Base-by-base conservation (phyloP, 169 alveolate genomes). In the Plasmodium ovale region DNA sequence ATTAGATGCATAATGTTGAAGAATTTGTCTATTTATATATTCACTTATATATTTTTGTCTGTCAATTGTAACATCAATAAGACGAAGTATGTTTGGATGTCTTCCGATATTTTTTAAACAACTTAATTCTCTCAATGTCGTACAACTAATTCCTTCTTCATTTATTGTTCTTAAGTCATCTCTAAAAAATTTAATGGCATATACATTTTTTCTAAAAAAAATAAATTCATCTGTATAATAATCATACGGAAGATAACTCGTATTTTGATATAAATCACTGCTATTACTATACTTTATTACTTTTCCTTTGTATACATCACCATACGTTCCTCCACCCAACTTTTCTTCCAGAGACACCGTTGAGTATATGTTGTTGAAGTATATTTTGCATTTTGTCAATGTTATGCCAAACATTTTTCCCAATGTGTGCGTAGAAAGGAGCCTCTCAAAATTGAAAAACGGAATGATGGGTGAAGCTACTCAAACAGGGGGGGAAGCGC, bases 291-390 rank as follows among this genome's bases (percentile, higher is more conserved):
- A 42, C 16, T 64, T 82, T 12, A 74, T 42, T 0, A 69, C 87
- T 27, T 89, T 58, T 21, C 92, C 98, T 62, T 94, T 84, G 87
- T 95, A 97, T 23, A 97, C 98, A 74, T 97, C 98, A 37, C 98
- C 98, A 72, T 96, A 97, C 3, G 98, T 95, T 7, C 98, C 98
- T 5, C 98, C 96, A 7, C 98, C 98, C 59, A 97, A 92, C 29
- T 92, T 94, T 27, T 92, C 96, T 31, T 94, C 96, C 27, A 82
- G 49, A 1, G 84, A 82, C 14, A 82, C 90, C 7, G 84, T 68
- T 14, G 90, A 82, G 31, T 68, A 68, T 9, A 82, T 82, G 19
- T 82, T 82, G 19, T 82, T 68, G 47, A 82, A 82, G 14, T 82
- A 68, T 1, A 82, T 82, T 51, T 82, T 82, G 47, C 90, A 82